Conservation (phyloP, 495 filamentous ascomycete genomes). For the Sphaerosporella brunnea region DNA sequence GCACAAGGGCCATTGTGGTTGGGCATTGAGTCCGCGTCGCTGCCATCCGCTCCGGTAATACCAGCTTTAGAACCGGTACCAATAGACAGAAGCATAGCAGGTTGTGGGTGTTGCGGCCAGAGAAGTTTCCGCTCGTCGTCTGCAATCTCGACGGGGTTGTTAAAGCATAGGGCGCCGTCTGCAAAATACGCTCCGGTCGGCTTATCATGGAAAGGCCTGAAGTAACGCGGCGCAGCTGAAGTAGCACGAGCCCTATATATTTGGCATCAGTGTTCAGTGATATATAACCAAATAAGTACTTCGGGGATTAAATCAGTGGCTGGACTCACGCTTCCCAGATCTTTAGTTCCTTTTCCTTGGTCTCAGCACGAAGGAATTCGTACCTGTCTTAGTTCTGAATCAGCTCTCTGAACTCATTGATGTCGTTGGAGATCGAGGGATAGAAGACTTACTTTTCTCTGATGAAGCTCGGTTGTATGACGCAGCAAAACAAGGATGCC, state of each 20-base stretch:
- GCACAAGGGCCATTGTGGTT: not conserved
- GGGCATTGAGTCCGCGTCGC: not conserved
- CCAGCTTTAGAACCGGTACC: slow-evolving; percentile 18
- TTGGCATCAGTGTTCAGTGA: no score
- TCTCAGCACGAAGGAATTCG: slow-evolving; percentile 27
- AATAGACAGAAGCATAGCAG: slow-evolving; percentile 27
- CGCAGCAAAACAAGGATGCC: no score
- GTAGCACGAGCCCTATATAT: slow-evolving; percentile 32
- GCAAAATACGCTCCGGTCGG: slow-evolving; percentile 16
- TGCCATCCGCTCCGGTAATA: not conserved
- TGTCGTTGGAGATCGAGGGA: no score
- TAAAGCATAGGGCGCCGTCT: slow-evolving; percentile 9
- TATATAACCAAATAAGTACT: no score
- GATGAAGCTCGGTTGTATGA: no score
- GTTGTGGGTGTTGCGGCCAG: slow-evolving; percentile 20
- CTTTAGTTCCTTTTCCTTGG: slow-evolving; percentile 27
- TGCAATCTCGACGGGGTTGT: slow-evolving; percentile 27
- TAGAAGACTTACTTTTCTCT: not conserved
- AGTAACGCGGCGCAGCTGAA: slow-evolving; percentile 29
- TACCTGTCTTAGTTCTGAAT: no score
- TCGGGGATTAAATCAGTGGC: no score
- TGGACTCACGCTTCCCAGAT: slow-evolving; percentile 33
- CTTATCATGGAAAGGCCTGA: slow-evolving; percentile 28
- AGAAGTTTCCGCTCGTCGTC: slow-evolving; percentile 22
- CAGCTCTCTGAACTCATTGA: no score